Conservation (phyloP, 345 rosid species). For the Excoecaria agallocha region DNA sequence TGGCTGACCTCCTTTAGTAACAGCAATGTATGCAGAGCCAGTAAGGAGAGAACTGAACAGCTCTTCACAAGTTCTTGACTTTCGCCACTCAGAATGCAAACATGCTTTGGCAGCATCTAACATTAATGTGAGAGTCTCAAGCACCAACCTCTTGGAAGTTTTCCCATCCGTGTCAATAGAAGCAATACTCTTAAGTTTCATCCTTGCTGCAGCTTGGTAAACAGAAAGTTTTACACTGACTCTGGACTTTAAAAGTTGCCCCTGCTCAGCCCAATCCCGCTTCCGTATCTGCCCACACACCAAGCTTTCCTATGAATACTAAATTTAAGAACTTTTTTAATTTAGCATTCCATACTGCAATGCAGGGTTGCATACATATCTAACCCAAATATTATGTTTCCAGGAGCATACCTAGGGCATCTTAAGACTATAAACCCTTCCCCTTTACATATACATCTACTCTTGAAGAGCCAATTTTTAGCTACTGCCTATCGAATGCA, state of each 20-base stretch:
- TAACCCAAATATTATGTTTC: slow-evolving; percentile 5
- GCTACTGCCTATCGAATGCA: slow-evolving; percentile 6
- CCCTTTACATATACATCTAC: neutral
- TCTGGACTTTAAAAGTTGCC: slow-evolving; percentile 73
- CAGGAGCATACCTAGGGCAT: neutral
- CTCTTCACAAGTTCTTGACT: slow-evolving; percentile 87
- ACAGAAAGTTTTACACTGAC: slow-evolving; percentile 74
- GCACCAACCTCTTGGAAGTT: slow-evolving; percentile 76
- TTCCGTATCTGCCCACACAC: slow-evolving; percentile 69
- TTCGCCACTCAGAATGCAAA: slow-evolving; percentile 88
- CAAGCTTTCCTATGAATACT: slow-evolving; percentile 16
- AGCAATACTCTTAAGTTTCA: slow-evolving; percentile 70
- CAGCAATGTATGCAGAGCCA: slow-evolving; percentile 84
- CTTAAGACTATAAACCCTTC: neutral
- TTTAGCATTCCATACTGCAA: neutral
- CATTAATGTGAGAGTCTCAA: slow-evolving; percentile 79
- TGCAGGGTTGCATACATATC: neutral
- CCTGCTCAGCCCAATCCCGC: slow-evolving; percentile 92
- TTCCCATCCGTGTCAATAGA: slow-evolving; percentile 85
- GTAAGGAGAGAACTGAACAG: slow-evolving; percentile 74
- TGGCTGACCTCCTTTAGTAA: slow-evolving; percentile 88
- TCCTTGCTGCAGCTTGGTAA: slow-evolving; percentile 77
- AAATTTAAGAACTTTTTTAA: neutral
- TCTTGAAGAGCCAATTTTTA: slow-evolving; percentile 18
- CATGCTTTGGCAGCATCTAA: slow-evolving; percentile 94